phyloP scores from a whole-genome alignment of 164 flowering plant genomes.

The Umbilicus rupestris region DNA sequence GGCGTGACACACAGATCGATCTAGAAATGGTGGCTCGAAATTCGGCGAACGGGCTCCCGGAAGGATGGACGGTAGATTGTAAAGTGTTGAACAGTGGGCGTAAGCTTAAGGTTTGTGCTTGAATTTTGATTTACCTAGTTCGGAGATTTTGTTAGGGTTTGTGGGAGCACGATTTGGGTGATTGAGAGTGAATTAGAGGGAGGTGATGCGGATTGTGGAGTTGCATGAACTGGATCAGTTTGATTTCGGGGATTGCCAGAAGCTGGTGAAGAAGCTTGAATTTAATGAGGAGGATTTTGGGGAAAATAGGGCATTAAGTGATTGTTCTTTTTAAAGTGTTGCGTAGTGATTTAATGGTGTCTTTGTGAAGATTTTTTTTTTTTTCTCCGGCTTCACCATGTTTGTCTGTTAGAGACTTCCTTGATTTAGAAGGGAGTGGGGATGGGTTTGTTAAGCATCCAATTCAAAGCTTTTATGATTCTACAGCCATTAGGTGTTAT shows the following conservation, averaged over 20 bases:
- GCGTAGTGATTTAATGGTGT: no score
- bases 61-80: conserved; percentile 23
- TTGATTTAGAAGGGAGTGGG: no score
- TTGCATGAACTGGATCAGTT: conserved; percentile 1
- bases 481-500: no score
- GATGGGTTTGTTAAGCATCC: no score
- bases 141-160: neutral
- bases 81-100: conserved; percentile 22
- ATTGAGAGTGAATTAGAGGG: neutral
- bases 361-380: no score
- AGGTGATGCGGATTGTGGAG: neutral
- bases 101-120: conserved; percentile 21
- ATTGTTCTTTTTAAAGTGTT: no score
- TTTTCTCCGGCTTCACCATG: no score
- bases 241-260: neutral
- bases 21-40: conserved; percentile 10
- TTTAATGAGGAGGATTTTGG: no score
- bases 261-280: no score
- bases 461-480: no score
- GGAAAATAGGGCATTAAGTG: no score
- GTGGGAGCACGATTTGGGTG: neutral
- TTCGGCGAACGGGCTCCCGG: conserved; percentile 28
- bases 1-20: neutral
- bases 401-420: no score
- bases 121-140: neutral